phyloP scores from a whole-genome alignment of 768 basidiomycete species.

The Galerina marginata region DNA sequence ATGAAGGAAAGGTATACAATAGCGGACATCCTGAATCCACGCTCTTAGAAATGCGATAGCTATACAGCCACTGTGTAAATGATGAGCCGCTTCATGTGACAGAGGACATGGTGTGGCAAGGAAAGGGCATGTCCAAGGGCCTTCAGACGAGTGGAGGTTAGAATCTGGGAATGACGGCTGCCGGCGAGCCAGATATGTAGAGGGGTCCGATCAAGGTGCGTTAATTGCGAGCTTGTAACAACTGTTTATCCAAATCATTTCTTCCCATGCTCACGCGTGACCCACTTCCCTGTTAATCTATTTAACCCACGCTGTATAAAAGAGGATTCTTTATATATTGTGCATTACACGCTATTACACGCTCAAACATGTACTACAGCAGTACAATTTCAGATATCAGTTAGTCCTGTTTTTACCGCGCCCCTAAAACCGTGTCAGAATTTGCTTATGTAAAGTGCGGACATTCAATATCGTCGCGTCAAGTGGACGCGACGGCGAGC shows the following conservation, averaged over 20 bases:
- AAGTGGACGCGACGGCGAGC: too few relatives aligned
- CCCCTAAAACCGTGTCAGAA: too few relatives aligned
- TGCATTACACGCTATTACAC: too few relatives aligned
- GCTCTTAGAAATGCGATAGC: conserved; percentile 17
- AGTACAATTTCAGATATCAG: too few relatives aligned
- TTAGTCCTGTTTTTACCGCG: too few relatives aligned
- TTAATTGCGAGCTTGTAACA: conserved; percentile 12
- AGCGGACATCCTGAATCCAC: conserved; percentile 14
- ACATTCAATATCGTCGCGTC: too few relatives aligned
- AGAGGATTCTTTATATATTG: neutral
- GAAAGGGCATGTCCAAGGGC: conserved; percentile 8
- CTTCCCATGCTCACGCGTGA: conserved; percentile 19
- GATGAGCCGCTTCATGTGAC: conserved; percentile 37
- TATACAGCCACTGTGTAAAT: conserved; percentile 25
- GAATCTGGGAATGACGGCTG: conserved; percentile 10
- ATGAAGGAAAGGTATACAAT: conserved; percentile 11
- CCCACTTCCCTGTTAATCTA: neutral
- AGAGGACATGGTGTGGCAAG: conserved; percentile 18
- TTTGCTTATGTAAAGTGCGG: too few relatives aligned
- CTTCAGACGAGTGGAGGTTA: conserved; percentile 2
- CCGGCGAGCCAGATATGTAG: conserved; percentile 7
- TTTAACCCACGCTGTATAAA: neutral
- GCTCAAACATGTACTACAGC: too few relatives aligned
- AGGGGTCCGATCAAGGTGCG: conserved; percentile 11
- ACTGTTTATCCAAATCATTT: conserved; percentile 27